Percentiles rank a stretch among this genome's conserved stretches.
phyloP scores from a whole-genome alignment of 2,329 filamentous ascomycete genomes.

The Cryphonectria japonica region DNA sequence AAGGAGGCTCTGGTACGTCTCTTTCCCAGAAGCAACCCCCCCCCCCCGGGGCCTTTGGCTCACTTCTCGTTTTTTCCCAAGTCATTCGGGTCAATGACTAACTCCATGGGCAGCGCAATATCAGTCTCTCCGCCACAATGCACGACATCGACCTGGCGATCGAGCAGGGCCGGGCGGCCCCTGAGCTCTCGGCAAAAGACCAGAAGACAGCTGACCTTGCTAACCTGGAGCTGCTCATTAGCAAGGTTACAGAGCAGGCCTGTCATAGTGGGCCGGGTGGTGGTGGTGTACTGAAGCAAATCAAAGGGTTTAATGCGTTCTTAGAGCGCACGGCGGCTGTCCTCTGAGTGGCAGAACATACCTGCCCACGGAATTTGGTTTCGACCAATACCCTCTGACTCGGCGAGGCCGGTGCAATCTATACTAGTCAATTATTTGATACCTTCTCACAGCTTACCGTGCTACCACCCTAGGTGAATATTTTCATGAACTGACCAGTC shows the following conservation, averaged over 20 bases:
- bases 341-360: conserved; percentile 46
- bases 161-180: conserved; percentile 48
- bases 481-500: not conserved
- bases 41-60: not conserved
- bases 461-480: not conserved
- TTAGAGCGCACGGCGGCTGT: conserved; percentile 63
- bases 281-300: conserved; percentile 54
- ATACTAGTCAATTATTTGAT: not conserved
- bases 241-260: conserved; percentile 57
- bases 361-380: not conserved
- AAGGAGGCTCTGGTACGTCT: conserved; percentile 54
- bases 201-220: conserved; percentile 55
- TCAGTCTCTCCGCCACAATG: conserved; percentile 61
- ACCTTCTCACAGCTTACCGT: not conserved
- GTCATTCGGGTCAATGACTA: conserved; percentile 5
- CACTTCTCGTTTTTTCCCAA: not conserved
- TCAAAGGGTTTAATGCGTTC: conserved; percentile 66
- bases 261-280: conserved; percentile 54
- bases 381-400: not conserved
- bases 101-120: conserved; percentile 43
- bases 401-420: not conserved
- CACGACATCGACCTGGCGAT: conserved; percentile 64
- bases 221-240: conserved; percentile 61
- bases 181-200: conserved; percentile 49
- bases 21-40: not conserved